Evolutionary conservation across 345 rosid genomes (phyloP).

Genomic region (Odontarrhena argentea): DNA sequence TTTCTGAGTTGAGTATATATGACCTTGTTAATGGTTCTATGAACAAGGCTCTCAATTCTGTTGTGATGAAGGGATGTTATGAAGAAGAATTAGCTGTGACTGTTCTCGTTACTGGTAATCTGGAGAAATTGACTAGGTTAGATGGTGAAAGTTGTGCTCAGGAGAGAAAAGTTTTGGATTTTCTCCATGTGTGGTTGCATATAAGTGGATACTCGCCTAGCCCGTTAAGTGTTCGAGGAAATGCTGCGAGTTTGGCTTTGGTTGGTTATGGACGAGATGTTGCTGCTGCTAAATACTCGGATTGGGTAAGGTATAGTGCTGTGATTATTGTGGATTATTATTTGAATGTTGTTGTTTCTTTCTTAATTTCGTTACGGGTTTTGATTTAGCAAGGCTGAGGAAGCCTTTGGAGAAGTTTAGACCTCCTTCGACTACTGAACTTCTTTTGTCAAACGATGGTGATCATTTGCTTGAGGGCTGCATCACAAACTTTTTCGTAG

Average conservation of each 20-base stretch:
- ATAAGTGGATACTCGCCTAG: conserved; percentile 58
- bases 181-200: conserved; percentile 65
- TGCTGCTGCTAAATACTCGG: conserved; percentile 79
- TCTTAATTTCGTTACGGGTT: conserved; percentile 25
- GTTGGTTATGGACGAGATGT: conserved; percentile 70
- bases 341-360: conserved; percentile 14
- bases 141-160: conserved; percentile 17
- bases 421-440: conserved; percentile 69
- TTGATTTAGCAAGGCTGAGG: conserved; percentile 57
- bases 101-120: conserved; percentile 65
- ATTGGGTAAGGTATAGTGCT: conserved; percentile 77
- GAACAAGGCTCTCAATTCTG: conserved; percentile 46
- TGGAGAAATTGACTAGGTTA: conserved; percentile 43
- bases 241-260: conserved; percentile 73
- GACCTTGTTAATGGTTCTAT: conserved; percentile 53
- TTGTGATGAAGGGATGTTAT: conserved; percentile 48
- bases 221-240: conserved; percentile 53
- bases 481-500: conserved; percentile 68
- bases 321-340: conserved; percentile 13
- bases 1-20: conserved; percentile 47
- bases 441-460: conserved; percentile 84
- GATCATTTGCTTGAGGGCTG: conserved; percentile 83
- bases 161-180: conserved; percentile 35
- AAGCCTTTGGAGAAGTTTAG: conserved; percentile 79
- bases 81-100: conserved; percentile 75